Conservation (phyloP, 2,329 filamentous ascomycete species). For the Thielaviopsis euricoi region DNA sequence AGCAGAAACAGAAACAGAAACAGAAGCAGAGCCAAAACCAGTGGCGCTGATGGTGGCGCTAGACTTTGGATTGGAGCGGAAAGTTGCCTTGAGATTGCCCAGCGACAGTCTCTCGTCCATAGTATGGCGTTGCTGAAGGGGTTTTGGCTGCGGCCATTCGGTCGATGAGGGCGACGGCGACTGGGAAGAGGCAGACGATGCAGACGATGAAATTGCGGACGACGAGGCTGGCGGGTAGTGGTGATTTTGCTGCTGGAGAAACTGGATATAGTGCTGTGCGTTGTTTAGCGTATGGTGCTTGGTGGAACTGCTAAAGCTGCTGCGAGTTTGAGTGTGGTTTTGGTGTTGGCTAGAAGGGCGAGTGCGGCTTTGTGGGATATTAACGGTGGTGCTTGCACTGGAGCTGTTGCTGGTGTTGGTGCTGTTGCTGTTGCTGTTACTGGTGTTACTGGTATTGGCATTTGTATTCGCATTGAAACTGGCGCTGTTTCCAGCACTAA, state of each 20-base stretch:
- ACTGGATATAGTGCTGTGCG: constrained; percentile 1
- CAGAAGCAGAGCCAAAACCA: background rate
- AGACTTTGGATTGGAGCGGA: constrained; percentile 2
- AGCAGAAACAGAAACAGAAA: background rate
- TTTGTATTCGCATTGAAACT: background rate
- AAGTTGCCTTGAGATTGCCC: constrained; percentile 7
- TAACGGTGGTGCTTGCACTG: background rate
- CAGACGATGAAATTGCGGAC: constrained; percentile 4
- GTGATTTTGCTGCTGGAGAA: background rate
- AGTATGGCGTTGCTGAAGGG: constrained; percentile 6
- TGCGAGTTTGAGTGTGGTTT: background rate
- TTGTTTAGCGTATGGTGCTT: background rate
- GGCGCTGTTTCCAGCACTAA: too few species aligned
- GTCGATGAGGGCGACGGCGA: constrained; percentile 7
- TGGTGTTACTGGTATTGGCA: constrained; percentile 7
- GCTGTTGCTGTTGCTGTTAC: too few species aligned
- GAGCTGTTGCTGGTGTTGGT: background rate
- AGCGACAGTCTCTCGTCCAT: constrained; percentile 10
- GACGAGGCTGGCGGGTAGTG: background rate
- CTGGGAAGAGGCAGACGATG: constrained; percentile 3
- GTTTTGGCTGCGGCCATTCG: constrained; percentile 5
- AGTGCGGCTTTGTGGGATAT: background rate
- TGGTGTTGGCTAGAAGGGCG: background rate
- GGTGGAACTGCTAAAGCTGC: background rate
- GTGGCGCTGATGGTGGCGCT: background rate